phyloP scores from a whole-genome alignment of 2,329 filamentous ascomycete species.

The Colletotrichum cuscutae region DNA sequence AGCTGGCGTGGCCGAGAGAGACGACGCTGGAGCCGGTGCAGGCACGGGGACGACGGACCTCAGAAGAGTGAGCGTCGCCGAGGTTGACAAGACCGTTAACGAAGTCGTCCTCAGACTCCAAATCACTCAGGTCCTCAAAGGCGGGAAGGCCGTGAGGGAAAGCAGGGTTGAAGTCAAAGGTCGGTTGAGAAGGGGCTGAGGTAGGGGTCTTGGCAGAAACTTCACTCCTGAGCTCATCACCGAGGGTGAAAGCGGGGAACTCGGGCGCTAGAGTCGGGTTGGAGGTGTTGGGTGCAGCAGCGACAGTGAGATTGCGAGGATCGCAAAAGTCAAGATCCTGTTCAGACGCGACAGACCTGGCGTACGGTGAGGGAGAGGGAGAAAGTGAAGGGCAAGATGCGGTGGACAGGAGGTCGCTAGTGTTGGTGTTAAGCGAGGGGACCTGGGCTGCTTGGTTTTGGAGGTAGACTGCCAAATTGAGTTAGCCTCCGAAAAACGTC shows the following conservation, averaged over 20 bases:
- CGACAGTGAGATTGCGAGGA: conserved; percentile 87
- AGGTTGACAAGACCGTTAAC: conserved; percentile 40
- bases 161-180: conserved; percentile 64
- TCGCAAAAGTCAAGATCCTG: conserved; percentile 89
- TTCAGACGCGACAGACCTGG: conserved; percentile 74
- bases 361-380: conserved; percentile 84
- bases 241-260: conserved; percentile 73
- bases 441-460: conserved; percentile 58
- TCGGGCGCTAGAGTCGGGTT: conserved; percentile 65
- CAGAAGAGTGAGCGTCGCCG: conserved; percentile 52
- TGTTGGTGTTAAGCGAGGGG: conserved; percentile 71
- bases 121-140: conserved; percentile 88
- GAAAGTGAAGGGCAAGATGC: conserved; percentile 87
- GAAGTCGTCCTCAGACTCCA: conserved; percentile 69
- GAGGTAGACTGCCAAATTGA: conserved; percentile 57
- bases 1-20: conserved; percentile 79
- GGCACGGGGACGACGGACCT: conserved; percentile 76
- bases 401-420: conserved; percentile 77
- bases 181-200: conserved; percentile 48
- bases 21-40: conserved; percentile 74
- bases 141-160: conserved; percentile 70
- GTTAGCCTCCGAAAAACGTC: conserved; percentile 47
- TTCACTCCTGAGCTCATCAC: conserved; percentile 67
- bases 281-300: conserved; percentile 53
- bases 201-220: conserved; percentile 60